These are phyloP conservation scores for Spathaspora passalidarum DNA, from an alignment of 805 yeast species.

Conservation along the genomic window DNA sequence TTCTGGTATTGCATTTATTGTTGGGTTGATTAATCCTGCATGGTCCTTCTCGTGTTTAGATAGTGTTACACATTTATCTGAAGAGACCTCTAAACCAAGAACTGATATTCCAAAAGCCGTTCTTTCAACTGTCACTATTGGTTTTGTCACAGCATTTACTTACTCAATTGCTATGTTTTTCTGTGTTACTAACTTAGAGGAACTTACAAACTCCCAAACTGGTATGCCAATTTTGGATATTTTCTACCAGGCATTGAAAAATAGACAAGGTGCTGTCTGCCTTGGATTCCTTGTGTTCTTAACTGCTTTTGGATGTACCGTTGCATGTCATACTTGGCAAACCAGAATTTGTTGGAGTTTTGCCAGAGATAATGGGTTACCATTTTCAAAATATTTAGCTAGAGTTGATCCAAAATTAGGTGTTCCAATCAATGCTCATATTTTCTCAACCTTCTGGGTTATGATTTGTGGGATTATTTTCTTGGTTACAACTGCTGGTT, in stretches of 20 bases:
- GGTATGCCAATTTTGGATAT: constrained; percentile 42
- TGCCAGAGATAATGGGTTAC: constrained; percentile 42
- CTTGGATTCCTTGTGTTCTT: constrained; percentile 32
- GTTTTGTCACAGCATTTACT: constrained; percentile 36
- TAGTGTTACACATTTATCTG: constrained; percentile 41
- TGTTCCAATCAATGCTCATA: constrained; percentile 40
- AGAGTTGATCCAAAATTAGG: constrained; percentile 35
- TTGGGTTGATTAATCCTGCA: constrained; percentile 36
- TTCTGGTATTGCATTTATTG: constrained; percentile 35
- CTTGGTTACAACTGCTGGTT: constrained; percentile 39
- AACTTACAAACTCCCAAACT: constrained; percentile 24
- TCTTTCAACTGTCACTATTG: constrained; percentile 39
- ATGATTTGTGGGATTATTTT: constrained; percentile 17
- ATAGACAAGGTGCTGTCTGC: constrained; percentile 34
- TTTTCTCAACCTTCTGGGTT: constrained; percentile 31
- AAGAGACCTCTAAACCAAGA: constrained; percentile 37
- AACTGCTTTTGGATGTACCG: constrained; percentile 38
- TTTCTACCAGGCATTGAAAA: constrained; percentile 35
- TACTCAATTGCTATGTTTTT: constrained; percentile 41
- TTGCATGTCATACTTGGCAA: constrained; percentile 43
- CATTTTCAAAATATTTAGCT: constrained; percentile 37
- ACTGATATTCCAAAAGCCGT: constrained; percentile 39
- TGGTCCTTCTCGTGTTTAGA: constrained; percentile 42
- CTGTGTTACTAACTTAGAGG: constrained; percentile 30
- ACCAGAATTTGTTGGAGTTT: constrained; percentile 43